A percentile compares a stretch with the other conserved stretches of the same genome.
These are phyloP conservation scores for Populus trichocarpa DNA, from an alignment of 441 rosid genomes.

Conservation along the genomic window DNA sequence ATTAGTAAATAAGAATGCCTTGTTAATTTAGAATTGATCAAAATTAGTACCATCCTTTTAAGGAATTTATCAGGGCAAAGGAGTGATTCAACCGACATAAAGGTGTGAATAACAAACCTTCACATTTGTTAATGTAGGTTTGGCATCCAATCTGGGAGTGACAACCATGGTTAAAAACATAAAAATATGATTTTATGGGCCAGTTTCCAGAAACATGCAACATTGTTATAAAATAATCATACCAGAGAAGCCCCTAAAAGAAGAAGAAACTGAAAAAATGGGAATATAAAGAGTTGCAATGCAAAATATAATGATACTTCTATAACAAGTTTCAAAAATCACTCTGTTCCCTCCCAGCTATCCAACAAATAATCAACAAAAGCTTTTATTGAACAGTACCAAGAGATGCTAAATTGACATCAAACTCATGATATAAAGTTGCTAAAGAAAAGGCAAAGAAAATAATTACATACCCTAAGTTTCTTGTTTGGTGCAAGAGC, in stretches of 20 bases:
- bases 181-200: neutral
- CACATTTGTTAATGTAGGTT: neutral
- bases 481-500: constrained; percentile 84
- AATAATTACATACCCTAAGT: constrained; percentile 67
- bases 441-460: neutral
- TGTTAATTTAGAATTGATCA: neutral
- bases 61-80: neutral
- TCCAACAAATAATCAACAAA: neutral
- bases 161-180: neutral
- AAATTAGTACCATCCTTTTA: neutral
- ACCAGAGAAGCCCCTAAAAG: neutral
- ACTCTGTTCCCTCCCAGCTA: constrained; percentile 1
- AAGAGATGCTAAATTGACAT: constrained; percentile 1
- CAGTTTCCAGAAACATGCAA: neutral
- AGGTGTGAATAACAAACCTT: neutral
- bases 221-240: neutral
- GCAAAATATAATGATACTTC: neutral
- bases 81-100: neutral
- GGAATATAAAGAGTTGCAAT: neutral
- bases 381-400: neutral
- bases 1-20: neutral
- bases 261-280: neutral
- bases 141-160: neutral
- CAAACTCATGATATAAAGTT: neutral
- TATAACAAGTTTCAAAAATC: neutral